Percentiles rank a stretch among this genome's conserved stretches.
Evolutionary conservation across 1,284 basidiomycete species (phyloP).

Genomic region (Volvariella surrecta): DNA sequence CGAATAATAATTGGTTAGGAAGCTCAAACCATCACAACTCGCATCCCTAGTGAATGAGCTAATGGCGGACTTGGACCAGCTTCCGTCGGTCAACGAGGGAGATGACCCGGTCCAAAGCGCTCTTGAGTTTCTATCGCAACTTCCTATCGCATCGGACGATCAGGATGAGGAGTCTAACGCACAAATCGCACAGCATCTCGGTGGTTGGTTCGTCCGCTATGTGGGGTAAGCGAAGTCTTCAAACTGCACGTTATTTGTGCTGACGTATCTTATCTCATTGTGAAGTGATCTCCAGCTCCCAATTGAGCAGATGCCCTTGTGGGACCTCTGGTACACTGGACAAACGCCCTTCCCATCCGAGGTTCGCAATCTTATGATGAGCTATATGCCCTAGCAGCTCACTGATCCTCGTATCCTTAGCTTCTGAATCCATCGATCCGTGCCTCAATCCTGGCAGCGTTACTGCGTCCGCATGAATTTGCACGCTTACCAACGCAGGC

Average conservation of each 20-base stretch:
- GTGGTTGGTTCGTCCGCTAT: conserved; percentile 38
- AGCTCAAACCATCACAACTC: conserved; percentile 32
- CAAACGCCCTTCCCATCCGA: conserved; percentile 53
- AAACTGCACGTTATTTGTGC: conserved; percentile 1
- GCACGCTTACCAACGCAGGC: conserved; percentile 9
- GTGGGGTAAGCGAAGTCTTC: conserved; percentile 32
- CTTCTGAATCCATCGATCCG: conserved; percentile 63
- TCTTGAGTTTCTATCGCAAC: too few species aligned
- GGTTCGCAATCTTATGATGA: conserved; percentile 32
- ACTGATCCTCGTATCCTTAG: conserved; percentile 22
- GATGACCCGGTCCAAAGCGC: conserved; percentile 21
- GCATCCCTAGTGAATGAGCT: conserved; percentile 29
- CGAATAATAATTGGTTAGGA: conserved; percentile 25
- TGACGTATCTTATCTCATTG: neutral
- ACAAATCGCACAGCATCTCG: neutral
- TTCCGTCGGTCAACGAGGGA: conserved; percentile 22
- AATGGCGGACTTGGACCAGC: conserved; percentile 26
- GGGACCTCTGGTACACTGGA: conserved; percentile 69
- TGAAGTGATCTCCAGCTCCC: conserved; percentile 32
- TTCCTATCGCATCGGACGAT: too few species aligned
- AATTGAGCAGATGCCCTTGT: conserved; percentile 43
- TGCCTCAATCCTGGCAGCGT: conserved; percentile 47
- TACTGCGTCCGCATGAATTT: conserved; percentile 52
- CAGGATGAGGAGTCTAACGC: neutral
- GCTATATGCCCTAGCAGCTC: conserved; percentile 2